A percentile compares a stretch with the other conserved stretches of the same genome.
Evolutionary conservation across 495 filamentous ascomycete genomes (phyloP).

Genomic region (Podospora anserina): DNA sequence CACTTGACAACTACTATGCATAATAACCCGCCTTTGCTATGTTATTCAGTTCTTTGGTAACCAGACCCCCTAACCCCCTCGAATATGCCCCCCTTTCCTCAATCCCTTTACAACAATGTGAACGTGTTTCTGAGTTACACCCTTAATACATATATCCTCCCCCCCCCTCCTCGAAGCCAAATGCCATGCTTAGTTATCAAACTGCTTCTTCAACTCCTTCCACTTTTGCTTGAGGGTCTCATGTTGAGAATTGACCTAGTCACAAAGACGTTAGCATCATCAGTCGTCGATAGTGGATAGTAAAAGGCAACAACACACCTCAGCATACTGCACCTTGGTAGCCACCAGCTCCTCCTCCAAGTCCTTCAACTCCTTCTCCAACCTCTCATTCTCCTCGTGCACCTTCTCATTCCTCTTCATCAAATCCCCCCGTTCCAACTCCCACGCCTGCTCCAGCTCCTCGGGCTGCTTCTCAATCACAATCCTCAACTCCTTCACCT

Average conservation of each 20-base stretch:
- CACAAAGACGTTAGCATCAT: not conserved
- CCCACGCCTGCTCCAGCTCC: constrained; percentile 80
- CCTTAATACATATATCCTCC: not conserved
- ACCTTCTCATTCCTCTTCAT: constrained; percentile 92
- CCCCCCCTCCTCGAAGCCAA: not conserved
- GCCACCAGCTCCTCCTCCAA: constrained; percentile 93
- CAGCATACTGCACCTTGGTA: constrained; percentile 91
- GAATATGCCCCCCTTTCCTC: not conserved
- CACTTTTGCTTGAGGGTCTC: constrained; percentile 76
- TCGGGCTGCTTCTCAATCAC: constrained; percentile 85
- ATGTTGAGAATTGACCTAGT: constrained; percentile 66
- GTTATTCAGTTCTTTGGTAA: not conserved
- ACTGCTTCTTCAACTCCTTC: constrained; percentile 70
- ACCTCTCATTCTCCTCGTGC: constrained; percentile 82
- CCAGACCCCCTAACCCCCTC: not conserved
- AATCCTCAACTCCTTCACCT: constrained; percentile 75
- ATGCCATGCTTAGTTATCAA: constrained; percentile 19
- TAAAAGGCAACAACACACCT: constrained; percentile 57
- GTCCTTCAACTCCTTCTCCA: constrained; percentile 88
- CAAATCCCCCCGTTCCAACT: constrained; percentile 83
- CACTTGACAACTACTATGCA: not conserved
- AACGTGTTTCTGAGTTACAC: not conserved
- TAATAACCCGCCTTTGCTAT: not conserved
- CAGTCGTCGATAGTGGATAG: no score
- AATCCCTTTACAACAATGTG: not conserved